Percentiles rank a stretch among this genome's conserved stretches.
These are phyloP conservation scores for Candida tibetensis DNA, from an alignment of 805 yeast species.

Conservation along the genomic window DNA sequence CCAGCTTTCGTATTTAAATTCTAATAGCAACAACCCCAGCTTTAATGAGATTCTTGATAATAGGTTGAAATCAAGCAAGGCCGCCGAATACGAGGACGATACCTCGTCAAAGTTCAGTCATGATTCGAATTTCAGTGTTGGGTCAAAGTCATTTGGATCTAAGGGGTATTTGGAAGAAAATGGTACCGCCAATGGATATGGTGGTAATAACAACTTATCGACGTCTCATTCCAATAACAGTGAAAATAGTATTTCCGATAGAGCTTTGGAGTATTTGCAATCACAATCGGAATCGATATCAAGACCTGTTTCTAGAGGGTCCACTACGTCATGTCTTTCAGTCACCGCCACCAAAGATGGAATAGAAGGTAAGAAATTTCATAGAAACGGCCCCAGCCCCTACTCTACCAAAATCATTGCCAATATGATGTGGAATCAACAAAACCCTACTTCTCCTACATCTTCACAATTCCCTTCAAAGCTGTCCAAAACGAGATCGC, in stretches of 20 bases:
- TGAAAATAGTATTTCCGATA: not conserved
- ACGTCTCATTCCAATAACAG: no score
- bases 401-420: conserved; percentile 32
- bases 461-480: not conserved
- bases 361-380: conserved; percentile 58
- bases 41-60: not conserved
- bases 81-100: conserved; percentile 14
- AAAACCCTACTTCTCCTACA: conserved; percentile 6
- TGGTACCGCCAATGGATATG: not conserved
- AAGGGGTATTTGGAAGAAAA: not conserved
- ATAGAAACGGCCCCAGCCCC: conserved; percentile 40
- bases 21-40: not conserved
- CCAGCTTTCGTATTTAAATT: conserved; percentile 9
- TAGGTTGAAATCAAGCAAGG: conserved; percentile 1
- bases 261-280: not conserved
- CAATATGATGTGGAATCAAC: conserved; percentile 22
- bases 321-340: conserved; percentile 65
- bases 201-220: not conserved
- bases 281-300: conserved; percentile 31
- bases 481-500: not conserved
- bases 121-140: conserved; percentile 15
- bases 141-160: not conserved
- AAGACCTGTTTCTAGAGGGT: conserved; percentile 58
- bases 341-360: conserved; percentile 77
- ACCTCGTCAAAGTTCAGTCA: conserved; percentile 12